A percentile compares a stretch with the other conserved stretches of the same genome.
Evolutionary conservation across 148 eudicot species (phyloP).

Genomic region (Oxyria digyna): DNA sequence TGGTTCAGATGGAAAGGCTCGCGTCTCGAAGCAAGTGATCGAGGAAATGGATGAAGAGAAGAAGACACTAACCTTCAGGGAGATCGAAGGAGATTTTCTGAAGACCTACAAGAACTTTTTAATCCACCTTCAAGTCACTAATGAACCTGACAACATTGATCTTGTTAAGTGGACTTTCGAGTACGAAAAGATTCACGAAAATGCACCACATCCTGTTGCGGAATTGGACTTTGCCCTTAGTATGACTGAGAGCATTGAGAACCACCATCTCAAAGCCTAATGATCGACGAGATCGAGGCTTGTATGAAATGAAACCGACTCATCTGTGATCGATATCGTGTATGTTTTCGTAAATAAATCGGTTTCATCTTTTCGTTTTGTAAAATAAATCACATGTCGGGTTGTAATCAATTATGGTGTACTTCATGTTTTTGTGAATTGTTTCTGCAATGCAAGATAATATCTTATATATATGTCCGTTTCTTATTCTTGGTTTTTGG

Average conservation of each 20-base stretch:
- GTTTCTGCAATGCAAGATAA: background rate
- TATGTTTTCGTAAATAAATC: background rate
- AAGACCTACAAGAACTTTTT: background rate
- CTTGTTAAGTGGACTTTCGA: background rate
- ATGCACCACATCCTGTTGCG: background rate
- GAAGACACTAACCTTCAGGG: background rate
- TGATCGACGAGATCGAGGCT: background rate
- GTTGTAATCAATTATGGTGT: background rate
- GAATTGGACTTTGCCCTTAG: background rate
- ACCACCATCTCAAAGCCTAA: background rate
- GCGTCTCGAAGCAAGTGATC: background rate
- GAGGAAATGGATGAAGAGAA: background rate
- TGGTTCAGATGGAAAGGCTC: background rate
- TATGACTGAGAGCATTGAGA: background rate
- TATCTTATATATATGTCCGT: background rate
- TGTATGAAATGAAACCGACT: background rate
- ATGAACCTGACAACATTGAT: background rate
- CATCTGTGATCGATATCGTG: background rate
- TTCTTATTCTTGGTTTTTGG: background rate
- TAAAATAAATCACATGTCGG: background rate
- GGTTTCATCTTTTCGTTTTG: background rate
- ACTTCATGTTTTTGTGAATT: background rate
- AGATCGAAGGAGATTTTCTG: background rate
- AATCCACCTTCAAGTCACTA: background rate
- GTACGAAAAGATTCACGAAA: background rate